A percentile compares a stretch with the other conserved stretches of the same genome.
Conservation (phyloP, 2,329 filamentous ascomycete genomes). For the Elsinoe perseae region DNA sequence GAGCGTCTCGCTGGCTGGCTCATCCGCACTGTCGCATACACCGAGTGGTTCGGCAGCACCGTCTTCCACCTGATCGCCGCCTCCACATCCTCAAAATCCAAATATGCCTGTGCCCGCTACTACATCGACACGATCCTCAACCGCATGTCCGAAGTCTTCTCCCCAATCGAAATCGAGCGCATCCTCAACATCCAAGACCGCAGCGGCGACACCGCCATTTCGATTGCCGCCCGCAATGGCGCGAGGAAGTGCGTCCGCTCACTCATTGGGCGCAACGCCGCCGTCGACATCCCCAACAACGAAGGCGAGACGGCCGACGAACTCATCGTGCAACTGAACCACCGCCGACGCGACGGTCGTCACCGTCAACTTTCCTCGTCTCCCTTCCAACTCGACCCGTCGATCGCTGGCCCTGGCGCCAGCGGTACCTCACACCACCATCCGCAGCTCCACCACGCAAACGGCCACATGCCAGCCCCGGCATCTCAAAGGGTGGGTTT, state of each 20-base stretch:
- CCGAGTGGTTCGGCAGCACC: conserved; percentile 74
- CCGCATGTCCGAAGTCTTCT: conserved; percentile 69
- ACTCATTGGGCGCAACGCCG: conserved; percentile 69
- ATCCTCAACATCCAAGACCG: conserved; percentile 76
- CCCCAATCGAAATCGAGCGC: conserved; percentile 66
- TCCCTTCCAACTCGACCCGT: conserved; percentile 35
- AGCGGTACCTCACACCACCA: too few relatives aligned
- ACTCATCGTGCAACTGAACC: conserved; percentile 67
- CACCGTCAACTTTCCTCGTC: conserved; percentile 69
- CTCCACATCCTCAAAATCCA: conserved; percentile 76
- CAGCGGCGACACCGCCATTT: conserved; percentile 84
- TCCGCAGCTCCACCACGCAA: conserved; percentile 4
- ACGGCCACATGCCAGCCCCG: neutral
- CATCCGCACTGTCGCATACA: conserved; percentile 68
- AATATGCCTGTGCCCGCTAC: conserved; percentile 82
- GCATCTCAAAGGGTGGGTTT: conserved; percentile 10
- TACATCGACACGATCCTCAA: conserved; percentile 89
- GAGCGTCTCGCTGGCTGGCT: conserved; percentile 75
- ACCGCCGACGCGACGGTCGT: conserved; percentile 43
- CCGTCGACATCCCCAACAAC: conserved; percentile 72
- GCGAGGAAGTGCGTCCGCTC: conserved; percentile 66
- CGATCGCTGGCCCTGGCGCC: conserved; percentile 18
- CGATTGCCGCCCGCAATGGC: conserved; percentile 76
- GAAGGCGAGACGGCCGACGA: conserved; percentile 78
- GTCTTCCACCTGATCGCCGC: conserved; percentile 92